Base-by-base conservation (phyloP, 176 grass and related monocot genomes). In the Triticum timopheevii region DNA sequence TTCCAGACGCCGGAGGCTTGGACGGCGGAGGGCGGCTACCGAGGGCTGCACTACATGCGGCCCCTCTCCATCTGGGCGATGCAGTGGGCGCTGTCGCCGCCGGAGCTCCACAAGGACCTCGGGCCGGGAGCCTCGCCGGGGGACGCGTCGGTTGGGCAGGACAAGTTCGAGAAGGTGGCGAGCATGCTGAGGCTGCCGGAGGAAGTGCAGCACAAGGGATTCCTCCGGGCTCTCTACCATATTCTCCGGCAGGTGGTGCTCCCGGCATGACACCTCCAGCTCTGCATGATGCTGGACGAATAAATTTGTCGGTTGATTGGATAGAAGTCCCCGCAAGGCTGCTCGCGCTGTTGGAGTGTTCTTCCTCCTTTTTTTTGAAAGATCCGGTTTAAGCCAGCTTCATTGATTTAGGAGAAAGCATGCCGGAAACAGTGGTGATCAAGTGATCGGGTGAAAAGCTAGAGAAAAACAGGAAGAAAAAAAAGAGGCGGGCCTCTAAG, bases 1-100 rank as follows among this genome's bases (percentile, higher is more conserved):
- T 96, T 96, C 83, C 94, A 96, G 87, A 98, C 96, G 58, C 93
- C 96, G 16, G 96, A 96, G 90, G 69, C 93, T 31, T 98, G 93
- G 93, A 94, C 80, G 19, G 86, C 65, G 5, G 87, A 92, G 1
- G 94, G 90, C 10, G 75, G 93, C 28, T 98, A 94, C 77, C 86
- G 94, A 1, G 89, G 92, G 34, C 78, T 96, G 34, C 90, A 93
- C 40, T 98, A 98, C 85, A 96, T 96, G 97, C 90, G 97, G 22
- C 97, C 92, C 36, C 87, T 98, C 2, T 83, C 30, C 2, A 86
- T 98, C 65, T 98, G 97, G 97, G 92, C 92, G 2, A 90, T 96
- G 97, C 97, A 96, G 79, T 96, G 90, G 91, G 94, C 97, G 84
- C 62, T 98, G 47, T 90, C 92, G 65, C 90, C 85, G 35, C 88